Conservation (phyloP, 371 early-diverging fungal genomes). For the Apophysomyces elegans region DNA sequence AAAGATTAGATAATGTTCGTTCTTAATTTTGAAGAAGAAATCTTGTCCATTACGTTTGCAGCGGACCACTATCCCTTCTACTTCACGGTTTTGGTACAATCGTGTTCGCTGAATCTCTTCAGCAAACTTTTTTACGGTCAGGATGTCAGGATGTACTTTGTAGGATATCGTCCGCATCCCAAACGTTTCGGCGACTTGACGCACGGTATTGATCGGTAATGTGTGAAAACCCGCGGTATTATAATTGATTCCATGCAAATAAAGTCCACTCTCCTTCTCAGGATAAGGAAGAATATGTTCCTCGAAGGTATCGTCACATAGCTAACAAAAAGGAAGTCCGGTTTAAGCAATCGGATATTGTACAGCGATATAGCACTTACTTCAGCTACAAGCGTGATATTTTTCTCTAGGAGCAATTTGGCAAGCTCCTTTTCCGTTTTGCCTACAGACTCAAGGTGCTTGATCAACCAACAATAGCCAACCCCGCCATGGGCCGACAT, state of each 20-base stretch:
- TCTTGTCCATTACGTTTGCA: constrained; percentile 51
- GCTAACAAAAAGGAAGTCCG: constrained; percentile 37
- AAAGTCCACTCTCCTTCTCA: constrained; percentile 78
- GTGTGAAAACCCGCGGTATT: constrained; percentile 78
- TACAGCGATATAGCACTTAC: constrained; percentile 71
- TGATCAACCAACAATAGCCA: constrained; percentile 81
- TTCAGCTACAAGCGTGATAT: constrained; percentile 87
- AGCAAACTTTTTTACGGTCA: constrained; percentile 68
- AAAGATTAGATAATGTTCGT: constrained; percentile 90
- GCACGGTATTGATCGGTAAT: constrained; percentile 65
- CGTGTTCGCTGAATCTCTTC: constrained; percentile 56
- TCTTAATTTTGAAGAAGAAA: constrained; percentile 93
- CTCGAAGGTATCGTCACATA: constrained; percentile 95
- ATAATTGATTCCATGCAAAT: constrained; percentile 90
- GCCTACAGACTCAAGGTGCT: constrained; percentile 62
- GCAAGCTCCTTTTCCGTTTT: constrained; percentile 72
- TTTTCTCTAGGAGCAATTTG: constrained; percentile 67
- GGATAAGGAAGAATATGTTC: constrained; percentile 92
- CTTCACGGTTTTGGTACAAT: constrained; percentile 43
- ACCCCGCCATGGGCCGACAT: constrained; percentile 53
- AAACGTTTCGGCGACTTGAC: constrained; percentile 70
- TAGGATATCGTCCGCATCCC: constrained; percentile 71
- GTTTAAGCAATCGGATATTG: constrained; percentile 14
- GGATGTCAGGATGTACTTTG: constrained; percentile 35
- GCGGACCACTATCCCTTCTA: constrained; percentile 96